Conservation (phyloP, 441 rosid genomes). For the Biscutella laevigata region DNA sequence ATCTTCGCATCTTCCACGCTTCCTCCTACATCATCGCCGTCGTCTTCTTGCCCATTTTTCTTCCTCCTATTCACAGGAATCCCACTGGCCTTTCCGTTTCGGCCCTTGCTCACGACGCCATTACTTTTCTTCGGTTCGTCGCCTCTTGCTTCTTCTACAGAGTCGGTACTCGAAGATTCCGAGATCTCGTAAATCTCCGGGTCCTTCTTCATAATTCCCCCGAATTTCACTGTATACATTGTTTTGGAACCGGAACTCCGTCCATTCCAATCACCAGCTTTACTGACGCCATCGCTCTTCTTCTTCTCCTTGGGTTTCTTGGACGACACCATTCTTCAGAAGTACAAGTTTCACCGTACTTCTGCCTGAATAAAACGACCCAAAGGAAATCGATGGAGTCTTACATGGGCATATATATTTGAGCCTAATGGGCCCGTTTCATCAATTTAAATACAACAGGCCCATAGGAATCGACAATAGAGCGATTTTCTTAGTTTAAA, state of each 20-base stretch:
- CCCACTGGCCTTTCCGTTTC: slow-evolving; percentile 7
- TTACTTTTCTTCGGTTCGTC: slow-evolving; percentile 8
- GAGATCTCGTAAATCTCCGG: slow-evolving; percentile 18
- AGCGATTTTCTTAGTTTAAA: not conserved
- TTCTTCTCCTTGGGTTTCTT: slow-evolving; percentile 22
- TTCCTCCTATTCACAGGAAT: slow-evolving; percentile 12
- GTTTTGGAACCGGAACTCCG: slow-evolving; percentile 6
- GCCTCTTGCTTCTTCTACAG: slow-evolving; percentile 15
- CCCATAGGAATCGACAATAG: not conserved
- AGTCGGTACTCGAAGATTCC: slow-evolving; percentile 31
- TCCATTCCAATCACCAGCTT: not conserved
- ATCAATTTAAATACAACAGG: not conserved
- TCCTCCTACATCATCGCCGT: no score
- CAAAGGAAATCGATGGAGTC: not conserved
- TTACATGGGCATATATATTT: not conserved
- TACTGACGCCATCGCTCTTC: slow-evolving; percentile 23
- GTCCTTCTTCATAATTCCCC: slow-evolving; percentile 10
- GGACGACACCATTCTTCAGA: slow-evolving; percentile 18
- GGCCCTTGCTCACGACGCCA: slow-evolving; percentile 2
- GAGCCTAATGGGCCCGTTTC: not conserved
- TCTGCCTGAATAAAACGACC: not conserved
- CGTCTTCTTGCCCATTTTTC: slow-evolving; percentile 21
- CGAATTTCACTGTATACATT: not conserved
- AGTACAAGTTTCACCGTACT: not conserved
- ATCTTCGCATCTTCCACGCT: slow-evolving; percentile 34